Evolutionary conservation across 169 alveolate species (phyloP), one percentile per base, ranked within the genome.

Genomic region (Babesia microti): DNA sequence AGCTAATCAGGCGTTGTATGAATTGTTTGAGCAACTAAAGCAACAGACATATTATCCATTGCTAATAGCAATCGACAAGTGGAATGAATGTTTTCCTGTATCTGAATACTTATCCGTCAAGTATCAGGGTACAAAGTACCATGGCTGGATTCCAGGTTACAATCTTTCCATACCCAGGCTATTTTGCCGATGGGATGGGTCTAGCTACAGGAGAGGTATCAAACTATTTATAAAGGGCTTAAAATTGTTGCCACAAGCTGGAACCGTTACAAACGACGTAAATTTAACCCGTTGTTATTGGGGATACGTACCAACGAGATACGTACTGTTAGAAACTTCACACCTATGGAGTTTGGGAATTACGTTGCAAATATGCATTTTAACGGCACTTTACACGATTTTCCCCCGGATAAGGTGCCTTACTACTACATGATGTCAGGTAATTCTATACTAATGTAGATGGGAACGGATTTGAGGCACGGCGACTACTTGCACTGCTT

Each of bases 361-460:
- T 68, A 56, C 24, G 61, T 76, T 28, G 15, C 54, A 30, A 72
- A 76, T 47, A 41, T 76, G 59, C 72, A 34, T 36, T 54, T 48
- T 21, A 70, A 72, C 39, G 65, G 65, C 17, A 66, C 69, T 6
- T 37, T 76, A n/a, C 65, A 50, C 57, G 65, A 76, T 65, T 76
- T 76, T 65, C 82, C 78, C 14, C 46, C 44, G 30, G 75, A 76
- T 41, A 76, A 76, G 43, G 59, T 68, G 53, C 72, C 57, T 44
- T 76, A 76, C 49, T 76, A 59, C 54, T 76, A 76, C 79, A 76
- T 76, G 85, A 39, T 76, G 18, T 69, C 85, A 57, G 85, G 85
- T 56, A 29, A 28, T 44, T 3, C 26, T 0, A 19, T 7, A 12
- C 14, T 36, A 22, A 53, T 9, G 19, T 18, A 76, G 85, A 81